phyloP scores from a whole-genome alignment of 2,329 filamentous ascomycete species.

The Fusarium musae region DNA sequence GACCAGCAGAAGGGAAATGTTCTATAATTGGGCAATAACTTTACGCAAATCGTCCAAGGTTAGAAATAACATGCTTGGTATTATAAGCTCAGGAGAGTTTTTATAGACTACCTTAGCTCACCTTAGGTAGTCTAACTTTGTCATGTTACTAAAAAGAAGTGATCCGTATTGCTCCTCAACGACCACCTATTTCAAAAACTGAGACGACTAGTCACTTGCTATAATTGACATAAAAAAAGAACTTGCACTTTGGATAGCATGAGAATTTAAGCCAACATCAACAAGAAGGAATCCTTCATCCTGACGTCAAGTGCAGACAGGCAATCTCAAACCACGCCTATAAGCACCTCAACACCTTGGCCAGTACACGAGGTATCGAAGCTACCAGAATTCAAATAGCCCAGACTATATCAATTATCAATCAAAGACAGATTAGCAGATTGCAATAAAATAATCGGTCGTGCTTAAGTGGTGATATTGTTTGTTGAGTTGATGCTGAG shows the following conservation, averaged over 20 bases:
- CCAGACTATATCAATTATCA: neutral
- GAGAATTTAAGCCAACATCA: neutral
- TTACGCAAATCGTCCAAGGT: neutral
- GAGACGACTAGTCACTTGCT: neutral
- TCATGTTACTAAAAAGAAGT: neutral
- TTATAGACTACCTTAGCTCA: neutral
- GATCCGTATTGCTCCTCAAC: neutral
- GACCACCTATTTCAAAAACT: too few relatives aligned
- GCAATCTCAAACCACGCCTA: neutral
- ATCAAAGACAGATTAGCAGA: accelerated
- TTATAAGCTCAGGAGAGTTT: neutral
- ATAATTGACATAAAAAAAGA: neutral
- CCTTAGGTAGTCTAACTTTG: neutral
- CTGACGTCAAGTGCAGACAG: neutral
- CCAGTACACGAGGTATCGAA: neutral
- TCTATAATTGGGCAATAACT: neutral
- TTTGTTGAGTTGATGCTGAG: neutral
- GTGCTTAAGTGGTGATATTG: neutral
- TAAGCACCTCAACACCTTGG: neutral
- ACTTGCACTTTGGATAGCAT: neutral
- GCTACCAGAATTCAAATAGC: neutral
- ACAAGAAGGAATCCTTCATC: neutral
- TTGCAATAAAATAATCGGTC: too few relatives aligned
- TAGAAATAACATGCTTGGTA: neutral
- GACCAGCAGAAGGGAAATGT: neutral